Evolutionary conservation across 139 green algal species (phyloP).

Genomic region (Chlamydomonas incerta): DNA sequence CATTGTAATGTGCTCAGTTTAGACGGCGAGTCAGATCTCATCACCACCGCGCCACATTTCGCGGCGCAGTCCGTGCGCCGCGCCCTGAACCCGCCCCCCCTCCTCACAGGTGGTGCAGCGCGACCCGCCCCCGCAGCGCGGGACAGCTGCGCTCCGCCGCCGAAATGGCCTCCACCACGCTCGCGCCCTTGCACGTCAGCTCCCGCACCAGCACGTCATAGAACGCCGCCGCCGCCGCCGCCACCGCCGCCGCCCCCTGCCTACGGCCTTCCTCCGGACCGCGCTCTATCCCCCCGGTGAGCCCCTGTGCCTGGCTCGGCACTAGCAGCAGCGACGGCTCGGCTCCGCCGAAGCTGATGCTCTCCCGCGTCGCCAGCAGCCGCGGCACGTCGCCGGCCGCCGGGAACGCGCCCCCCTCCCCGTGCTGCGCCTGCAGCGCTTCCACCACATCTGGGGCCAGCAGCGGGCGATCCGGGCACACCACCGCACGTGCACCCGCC

Average conservation of each 20-base stretch:
- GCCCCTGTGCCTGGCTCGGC: background rate
- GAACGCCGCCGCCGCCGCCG: background rate
- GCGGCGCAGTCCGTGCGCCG: no score
- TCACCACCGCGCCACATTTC: no score
- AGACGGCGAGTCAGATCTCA: no score
- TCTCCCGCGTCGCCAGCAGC: background rate
- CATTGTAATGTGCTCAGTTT: no score
- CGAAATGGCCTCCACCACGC: background rate
- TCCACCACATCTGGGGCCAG: no score
- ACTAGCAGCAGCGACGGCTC: background rate
- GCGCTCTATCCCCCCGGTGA: background rate
- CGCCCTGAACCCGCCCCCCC: no score
- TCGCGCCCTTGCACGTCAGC: background rate
- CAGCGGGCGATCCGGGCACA: background rate
- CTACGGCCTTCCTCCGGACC: background rate
- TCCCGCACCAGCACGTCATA: background rate
- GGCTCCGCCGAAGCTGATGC: background rate
- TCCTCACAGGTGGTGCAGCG: slow-evolving; percentile 18
- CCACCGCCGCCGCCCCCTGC: background rate
- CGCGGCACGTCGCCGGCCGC: no score
- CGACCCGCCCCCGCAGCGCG: background rate
- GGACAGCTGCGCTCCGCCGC: background rate
- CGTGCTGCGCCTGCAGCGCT: no score
- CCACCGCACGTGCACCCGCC: slow-evolving; percentile 16
- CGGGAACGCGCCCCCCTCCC: no score